Evolutionary conservation across 148 eudicot species (phyloP).

Genomic region (Pharnaceum exiguum): DNA sequence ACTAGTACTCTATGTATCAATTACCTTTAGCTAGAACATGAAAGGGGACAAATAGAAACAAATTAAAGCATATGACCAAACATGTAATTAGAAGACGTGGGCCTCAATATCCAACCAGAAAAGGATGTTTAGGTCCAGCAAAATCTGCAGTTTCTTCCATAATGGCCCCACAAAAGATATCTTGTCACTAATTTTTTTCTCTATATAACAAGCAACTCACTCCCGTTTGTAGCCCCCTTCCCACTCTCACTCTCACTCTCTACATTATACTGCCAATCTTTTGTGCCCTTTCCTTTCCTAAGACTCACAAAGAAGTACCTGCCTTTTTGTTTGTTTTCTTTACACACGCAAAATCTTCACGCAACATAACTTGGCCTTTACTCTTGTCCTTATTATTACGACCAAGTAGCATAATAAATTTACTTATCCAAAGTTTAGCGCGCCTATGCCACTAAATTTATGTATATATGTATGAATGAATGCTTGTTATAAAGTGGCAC

Average conservation of each 20-base stretch:
- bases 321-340: slow-evolving; percentile 4
- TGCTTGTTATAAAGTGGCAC: neutral
- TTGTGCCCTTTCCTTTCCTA: neutral
- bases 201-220: slow-evolving; percentile 19
- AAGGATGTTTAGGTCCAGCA: slow-evolving; percentile 20
- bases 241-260: neutral
- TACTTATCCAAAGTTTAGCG: neutral
- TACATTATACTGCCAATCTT: too few species aligned
- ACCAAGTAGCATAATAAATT: neutral
- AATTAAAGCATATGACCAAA: slow-evolving; percentile 13
- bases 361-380: slow-evolving; percentile 24
- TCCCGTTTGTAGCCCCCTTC: slow-evolving; percentile 16
- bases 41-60: neutral
- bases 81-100: slow-evolving; percentile 19
- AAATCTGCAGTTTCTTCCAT: slow-evolving; percentile 29
- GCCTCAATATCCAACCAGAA: slow-evolving; percentile 23
- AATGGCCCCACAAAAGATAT: slow-evolving; percentile 25
- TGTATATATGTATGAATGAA: neutral
- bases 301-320: neutral
- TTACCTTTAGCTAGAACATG: too few species aligned
- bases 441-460: neutral
- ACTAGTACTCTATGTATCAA: too few species aligned
- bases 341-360: slow-evolving; percentile 1
- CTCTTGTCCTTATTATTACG: slow-evolving; percentile 27
- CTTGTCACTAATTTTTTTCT: slow-evolving; percentile 11